phyloP scores from a whole-genome alignment of 257 asterid genomes.

The Petunia secreta region DNA sequence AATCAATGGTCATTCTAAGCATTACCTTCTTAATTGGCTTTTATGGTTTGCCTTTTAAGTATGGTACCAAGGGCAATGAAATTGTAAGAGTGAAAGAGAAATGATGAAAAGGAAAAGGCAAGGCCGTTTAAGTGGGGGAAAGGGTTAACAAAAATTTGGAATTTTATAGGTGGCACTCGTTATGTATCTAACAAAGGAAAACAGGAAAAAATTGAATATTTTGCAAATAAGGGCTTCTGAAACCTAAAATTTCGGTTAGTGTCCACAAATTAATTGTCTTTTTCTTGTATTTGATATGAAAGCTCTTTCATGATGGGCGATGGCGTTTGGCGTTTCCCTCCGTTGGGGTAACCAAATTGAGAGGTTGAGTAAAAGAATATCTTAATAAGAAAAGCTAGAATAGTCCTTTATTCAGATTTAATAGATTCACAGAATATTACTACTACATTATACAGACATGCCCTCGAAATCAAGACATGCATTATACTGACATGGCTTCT shows the following conservation, averaged over 20 bases:
- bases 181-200: background rate
- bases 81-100: background rate
- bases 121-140: background rate
- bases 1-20: slow-evolving; percentile 18
- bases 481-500: too few relatives aligned
- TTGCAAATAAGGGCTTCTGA: background rate
- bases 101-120: background rate
- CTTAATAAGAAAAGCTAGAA: too few relatives aligned
- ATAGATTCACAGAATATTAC: too few relatives aligned
- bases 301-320: slow-evolving; percentile 20
- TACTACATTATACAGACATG: too few relatives aligned
- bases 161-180: background rate
- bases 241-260: background rate
- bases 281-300: background rate
- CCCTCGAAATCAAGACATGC: too few relatives aligned
- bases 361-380: too few relatives aligned
- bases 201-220: background rate
- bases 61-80: background rate
- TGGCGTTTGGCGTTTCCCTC: slow-evolving; percentile 16
- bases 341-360: too few relatives aligned
- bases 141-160: background rate
- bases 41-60: background rate
- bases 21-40: too few relatives aligned
- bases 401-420: too few relatives aligned
- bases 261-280: background rate